Percentiles rank a stretch among this genome's conserved stretches.
Evolutionary conservation across 1,284 basidiomycete genomes (phyloP).

Genomic region (Austroboletus novae-zelandiae): DNA sequence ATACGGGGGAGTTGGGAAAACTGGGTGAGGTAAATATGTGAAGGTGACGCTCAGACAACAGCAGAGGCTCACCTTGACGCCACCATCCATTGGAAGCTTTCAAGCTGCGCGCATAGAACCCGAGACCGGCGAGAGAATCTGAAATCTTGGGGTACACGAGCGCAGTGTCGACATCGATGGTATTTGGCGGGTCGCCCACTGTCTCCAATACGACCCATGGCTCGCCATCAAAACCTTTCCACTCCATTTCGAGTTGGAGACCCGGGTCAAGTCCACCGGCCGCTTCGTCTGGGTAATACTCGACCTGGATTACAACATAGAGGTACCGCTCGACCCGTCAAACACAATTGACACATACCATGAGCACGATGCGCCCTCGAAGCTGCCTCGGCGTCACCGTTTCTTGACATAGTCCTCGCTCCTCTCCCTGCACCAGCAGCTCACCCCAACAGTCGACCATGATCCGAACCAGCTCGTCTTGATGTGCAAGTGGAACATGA

Average conservation of each 20-base stretch:
- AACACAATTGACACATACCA: conserved; percentile 36
- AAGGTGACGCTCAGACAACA: neutral
- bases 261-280: conserved; percentile 2
- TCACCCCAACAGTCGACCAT: conserved; percentile 57
- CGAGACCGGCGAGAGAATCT: conserved; percentile 47
- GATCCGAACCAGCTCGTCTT: conserved; percentile 53
- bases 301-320: conserved; percentile 39
- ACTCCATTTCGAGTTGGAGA: neutral
- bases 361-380: conserved; percentile 54
- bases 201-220: neutral
- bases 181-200: conserved; percentile 3
- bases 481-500: conserved; percentile 51
- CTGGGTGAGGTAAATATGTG: neutral
- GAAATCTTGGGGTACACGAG: conserved; percentile 40
- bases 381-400: conserved; percentile 47
- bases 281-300: conserved; percentile 45
- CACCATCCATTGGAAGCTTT: conserved; percentile 54
- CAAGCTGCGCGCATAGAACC: conserved; percentile 58
- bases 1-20: conserved; percentile 34
- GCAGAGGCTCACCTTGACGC: conserved; percentile 30
- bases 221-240: neutral
- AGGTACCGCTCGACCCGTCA: neutral
- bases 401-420: conserved; percentile 16
- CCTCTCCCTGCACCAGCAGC: conserved; percentile 43
- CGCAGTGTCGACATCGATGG: conserved; percentile 7